These are phyloP conservation scores for Ophiocordyceps unilateralis DNA, from an alignment of 2,329 filamentous ascomycete genomes.

Conservation along the genomic window DNA sequence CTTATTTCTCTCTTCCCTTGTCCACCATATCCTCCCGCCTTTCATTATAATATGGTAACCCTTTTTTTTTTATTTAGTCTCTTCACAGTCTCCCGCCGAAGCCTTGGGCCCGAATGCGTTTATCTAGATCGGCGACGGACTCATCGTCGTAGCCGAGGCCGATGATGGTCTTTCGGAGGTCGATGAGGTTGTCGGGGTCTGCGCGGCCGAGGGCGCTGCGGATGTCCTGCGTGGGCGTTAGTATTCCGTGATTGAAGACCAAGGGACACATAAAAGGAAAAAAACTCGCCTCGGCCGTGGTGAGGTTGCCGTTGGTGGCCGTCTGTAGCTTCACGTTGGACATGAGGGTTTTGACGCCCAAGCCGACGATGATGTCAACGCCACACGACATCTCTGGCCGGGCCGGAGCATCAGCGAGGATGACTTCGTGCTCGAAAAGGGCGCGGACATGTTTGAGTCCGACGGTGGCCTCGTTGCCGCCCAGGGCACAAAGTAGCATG, in stretches of 20 bases:
- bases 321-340: background rate
- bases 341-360: background rate
- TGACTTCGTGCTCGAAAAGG: background rate
- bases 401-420: background rate
- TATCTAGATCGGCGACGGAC: background rate
- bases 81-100: background rate
- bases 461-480: background rate
- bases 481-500: background rate
- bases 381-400: background rate
- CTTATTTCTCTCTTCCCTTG: no score
- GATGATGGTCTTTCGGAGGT: background rate
- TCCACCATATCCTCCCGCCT: no score
- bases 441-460: background rate
- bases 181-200: background rate
- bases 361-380: background rate
- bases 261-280: no score
- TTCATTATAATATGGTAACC: no score
- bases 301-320: background rate
- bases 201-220: background rate
- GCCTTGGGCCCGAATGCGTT: background rate
- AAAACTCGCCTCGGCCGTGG: background rate
- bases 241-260: no score
- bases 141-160: background rate
- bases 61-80: no score
- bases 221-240: background rate